Percentiles rank a stretch among this genome's conserved stretches.
phyloP scores from a whole-genome alignment of 2,329 filamentous ascomycete genomes.

The Colletotrichum somersetense region DNA sequence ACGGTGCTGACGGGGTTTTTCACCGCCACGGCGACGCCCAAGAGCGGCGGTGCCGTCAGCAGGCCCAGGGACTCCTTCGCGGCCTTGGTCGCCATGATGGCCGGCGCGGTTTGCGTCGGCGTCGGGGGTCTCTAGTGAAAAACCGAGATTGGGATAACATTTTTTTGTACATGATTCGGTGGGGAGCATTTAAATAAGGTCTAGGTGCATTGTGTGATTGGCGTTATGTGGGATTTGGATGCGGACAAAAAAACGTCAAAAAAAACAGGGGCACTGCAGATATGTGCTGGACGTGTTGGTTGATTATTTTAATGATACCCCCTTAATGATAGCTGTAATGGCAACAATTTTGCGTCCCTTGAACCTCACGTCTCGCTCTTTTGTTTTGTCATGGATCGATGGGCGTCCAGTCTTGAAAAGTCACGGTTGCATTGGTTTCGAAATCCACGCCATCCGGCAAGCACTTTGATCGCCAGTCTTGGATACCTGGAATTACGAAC shows the following conservation, averaged over 20 bases:
- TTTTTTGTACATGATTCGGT: neutral
- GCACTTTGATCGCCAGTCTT: too few species aligned
- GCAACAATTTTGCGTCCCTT: neutral
- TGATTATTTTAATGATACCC: constrained; percentile 22
- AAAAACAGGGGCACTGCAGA: neutral
- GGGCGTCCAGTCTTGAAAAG: too few species aligned
- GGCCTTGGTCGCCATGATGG: constrained; percentile 46
- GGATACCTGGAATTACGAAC: too few species aligned
- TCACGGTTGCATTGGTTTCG: too few species aligned
- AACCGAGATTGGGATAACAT: neutral
- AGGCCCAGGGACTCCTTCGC: constrained; percentile 19
- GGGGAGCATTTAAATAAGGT: neutral
- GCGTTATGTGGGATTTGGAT: constrained; percentile 9
- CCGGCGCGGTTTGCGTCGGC: constrained; percentile 21
- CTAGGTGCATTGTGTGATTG: neutral
- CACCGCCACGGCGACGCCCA: constrained; percentile 53
- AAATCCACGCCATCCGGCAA: too few species aligned
- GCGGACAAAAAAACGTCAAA: neutral
- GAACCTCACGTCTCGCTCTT: too few species aligned
- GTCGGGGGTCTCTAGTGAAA: neutral
- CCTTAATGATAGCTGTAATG: constrained; percentile 8
- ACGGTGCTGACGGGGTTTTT: constrained; percentile 50
- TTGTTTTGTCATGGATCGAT: neutral
- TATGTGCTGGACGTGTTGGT: constrained; percentile 11
- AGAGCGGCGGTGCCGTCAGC: constrained; percentile 20